phyloP scores from a whole-genome alignment of 805 yeast genomes.

The Teunomyces pallodes region DNA sequence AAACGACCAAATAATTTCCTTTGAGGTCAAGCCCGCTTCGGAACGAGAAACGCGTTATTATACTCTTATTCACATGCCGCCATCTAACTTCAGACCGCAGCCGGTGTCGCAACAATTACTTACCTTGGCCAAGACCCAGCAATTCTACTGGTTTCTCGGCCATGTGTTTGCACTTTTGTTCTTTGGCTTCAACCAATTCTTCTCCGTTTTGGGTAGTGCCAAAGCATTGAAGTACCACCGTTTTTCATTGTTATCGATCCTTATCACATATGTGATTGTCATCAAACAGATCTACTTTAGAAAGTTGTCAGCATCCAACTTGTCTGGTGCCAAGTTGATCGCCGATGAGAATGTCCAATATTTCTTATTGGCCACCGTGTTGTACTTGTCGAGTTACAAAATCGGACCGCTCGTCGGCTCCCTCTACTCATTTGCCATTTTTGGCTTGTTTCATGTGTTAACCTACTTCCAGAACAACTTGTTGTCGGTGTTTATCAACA shows the following conservation, averaged over 20 bases:
- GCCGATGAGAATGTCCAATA: constrained; percentile 44
- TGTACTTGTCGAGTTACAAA: constrained; percentile 26
- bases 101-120: constrained; percentile 8
- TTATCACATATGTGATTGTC: constrained; percentile 62
- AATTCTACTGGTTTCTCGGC: constrained; percentile 69
- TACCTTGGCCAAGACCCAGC: constrained; percentile 42
- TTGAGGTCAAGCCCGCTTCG: no score
- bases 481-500: constrained; percentile 17
- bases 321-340: constrained; percentile 16
- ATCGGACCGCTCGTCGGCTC: constrained; percentile 39
- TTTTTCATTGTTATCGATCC: constrained; percentile 46
- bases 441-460: constrained; percentile 36
- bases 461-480: constrained; percentile 38
- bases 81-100: constrained; percentile 5
- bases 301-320: constrained; percentile 22
- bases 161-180: constrained; percentile 50
- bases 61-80: not conserved
- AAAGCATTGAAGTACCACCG: constrained; percentile 25
- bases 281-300: constrained; percentile 56
- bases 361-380: constrained; percentile 29
- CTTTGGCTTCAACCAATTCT: constrained; percentile 37
- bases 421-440: constrained; percentile 34
- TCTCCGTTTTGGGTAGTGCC: constrained; percentile 40
- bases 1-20: not conserved
- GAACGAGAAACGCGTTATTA: no score